Percentiles rank a stretch among this genome's conserved stretches.
Conservation (phyloP, 345 rosid species). For the Boechera divaricarpa region DNA sequence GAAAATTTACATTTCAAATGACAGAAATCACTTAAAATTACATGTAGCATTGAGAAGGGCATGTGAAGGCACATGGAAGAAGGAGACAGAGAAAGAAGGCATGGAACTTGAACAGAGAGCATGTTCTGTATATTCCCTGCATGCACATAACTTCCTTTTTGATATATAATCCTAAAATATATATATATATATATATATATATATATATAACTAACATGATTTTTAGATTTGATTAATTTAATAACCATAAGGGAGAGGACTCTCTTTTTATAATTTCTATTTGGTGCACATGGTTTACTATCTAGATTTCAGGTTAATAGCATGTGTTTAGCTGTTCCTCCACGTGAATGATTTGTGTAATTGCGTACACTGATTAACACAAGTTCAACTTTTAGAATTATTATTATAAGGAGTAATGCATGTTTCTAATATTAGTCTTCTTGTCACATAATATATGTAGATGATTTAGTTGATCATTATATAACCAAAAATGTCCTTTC, state of each 20-base stretch:
- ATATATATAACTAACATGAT: background rate
- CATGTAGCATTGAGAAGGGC: conserved; percentile 6
- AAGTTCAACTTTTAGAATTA: background rate
- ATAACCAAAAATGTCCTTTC: background rate
- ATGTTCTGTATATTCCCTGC: conserved; percentile 49
- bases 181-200: background rate
- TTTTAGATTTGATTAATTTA: background rate
- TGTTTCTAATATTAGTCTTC: background rate
- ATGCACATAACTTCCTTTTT: conserved; percentile 33
- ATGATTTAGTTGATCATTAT: conserved; percentile 8
- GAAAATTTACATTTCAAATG: too few relatives aligned
- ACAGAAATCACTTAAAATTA: too few relatives aligned
- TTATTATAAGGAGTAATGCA: background rate
- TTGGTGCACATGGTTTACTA: conserved; percentile 40
- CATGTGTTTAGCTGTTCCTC: conserved; percentile 46
- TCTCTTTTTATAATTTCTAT: conserved; percentile 34
- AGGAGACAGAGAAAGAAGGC: conserved; percentile 35
- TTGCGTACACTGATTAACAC: conserved; percentile 18
- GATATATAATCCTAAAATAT: background rate
- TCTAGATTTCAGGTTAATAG: conserved; percentile 32
- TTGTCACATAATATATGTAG: conserved; percentile 2
- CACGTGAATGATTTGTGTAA: conserved; percentile 37
- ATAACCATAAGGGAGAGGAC: background rate
- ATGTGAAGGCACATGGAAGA: conserved; percentile 47
- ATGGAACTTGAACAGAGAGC: conserved; percentile 42